Evolutionary conservation across 176 grass and related monocot species (phyloP), one percentile per base, ranked within the genome.

Genomic region (Secale cereale): DNA sequence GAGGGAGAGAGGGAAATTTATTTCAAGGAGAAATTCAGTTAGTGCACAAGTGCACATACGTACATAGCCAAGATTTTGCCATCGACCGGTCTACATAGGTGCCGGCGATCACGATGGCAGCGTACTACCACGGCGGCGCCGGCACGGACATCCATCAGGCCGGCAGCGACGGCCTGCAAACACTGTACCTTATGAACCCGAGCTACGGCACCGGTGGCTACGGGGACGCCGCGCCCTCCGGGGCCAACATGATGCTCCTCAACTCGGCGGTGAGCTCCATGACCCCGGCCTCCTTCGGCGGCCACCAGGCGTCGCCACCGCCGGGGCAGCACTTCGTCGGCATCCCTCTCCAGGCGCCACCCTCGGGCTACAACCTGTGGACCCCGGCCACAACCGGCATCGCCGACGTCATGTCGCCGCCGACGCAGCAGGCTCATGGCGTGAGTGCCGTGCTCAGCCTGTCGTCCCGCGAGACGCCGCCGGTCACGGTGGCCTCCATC

Each of bases 121-220:
- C 92, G 14, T 99, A 97, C 67, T 99, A 89, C 86, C 91, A 92
- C 31, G 85, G 88, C 43, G 87, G 85, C 66, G 89, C 88, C 32
- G 90, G 78, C 79, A 91, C 90, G 26, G 97, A 99, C 43, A 92
- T 99, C 81, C 97, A 99, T 67, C 97, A 99, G 78, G 65, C 85
- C 25, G 81, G 79, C 29, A 86, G 82, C 29, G 97, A 97, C 40
- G 89, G 92, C 29, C 88, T 99, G 30, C 97, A 97, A 76, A 99
- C 97, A 16, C 90, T 99, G 25, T 99, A 99, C 82, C 91, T 99
- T 23, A 97, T 99, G 97, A 99, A 99, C 79, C 97, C 97, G 19
- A 84, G 83, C 84, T 99, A 92, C 62, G 85, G 64, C 22, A 87
- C 89, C 56, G 87, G 64, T 10, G 87, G 90, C 61, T 97, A 91